Evolutionary conservation across 805 yeast species (phyloP), one percentile per base, ranked within the genome.

Genomic region (Ogataea angusta): DNA sequence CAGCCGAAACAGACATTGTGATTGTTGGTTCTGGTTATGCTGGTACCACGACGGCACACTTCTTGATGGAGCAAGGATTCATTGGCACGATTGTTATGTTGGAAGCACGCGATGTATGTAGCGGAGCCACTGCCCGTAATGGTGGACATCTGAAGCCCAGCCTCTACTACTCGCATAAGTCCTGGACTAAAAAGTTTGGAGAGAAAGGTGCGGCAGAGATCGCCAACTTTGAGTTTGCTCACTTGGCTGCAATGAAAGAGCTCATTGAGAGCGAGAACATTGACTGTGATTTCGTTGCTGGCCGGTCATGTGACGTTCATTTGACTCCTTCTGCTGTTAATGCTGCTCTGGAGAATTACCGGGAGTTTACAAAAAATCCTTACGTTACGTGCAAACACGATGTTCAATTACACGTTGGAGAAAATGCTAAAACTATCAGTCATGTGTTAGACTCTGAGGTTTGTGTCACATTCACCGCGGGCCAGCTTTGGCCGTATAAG

Each of bases 61-160:
- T 60, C 42, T 46, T 66, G 19, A 47, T 56, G 12, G 47, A 61
- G 30, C 56, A 62, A 28, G 51, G 59, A 8, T 38, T 33, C 10
- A 15, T 17, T 6, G 44, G 40, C 8, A 27, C 40, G 8, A 39
- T 43, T 5, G 23, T 41, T 5, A 27, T 48, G 39, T 30, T 45
- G 2, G 78, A 73, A 46, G 76, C 75, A 2, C 57, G 68, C 38
- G 65, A 68, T 39, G 60, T 63, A 6, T 64, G 66, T 36, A 57
- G 64, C 8, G 63, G 60, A 15, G 77, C 76, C 6, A 68, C 75
- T 1, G 76, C 73, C 6, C 55, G 77, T 41, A 72, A 72, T 43
- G 76, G 77, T 16, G 77, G 77, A 2, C 77, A 72, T 46, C 47
- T 73, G 40, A 68, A 69, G 33, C 75, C 75, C 8, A 54, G 51